These are phyloP conservation scores for Penicillium argentinense DNA, from an alignment of 495 filamentous ascomycete species.

Conservation along the genomic window DNA sequence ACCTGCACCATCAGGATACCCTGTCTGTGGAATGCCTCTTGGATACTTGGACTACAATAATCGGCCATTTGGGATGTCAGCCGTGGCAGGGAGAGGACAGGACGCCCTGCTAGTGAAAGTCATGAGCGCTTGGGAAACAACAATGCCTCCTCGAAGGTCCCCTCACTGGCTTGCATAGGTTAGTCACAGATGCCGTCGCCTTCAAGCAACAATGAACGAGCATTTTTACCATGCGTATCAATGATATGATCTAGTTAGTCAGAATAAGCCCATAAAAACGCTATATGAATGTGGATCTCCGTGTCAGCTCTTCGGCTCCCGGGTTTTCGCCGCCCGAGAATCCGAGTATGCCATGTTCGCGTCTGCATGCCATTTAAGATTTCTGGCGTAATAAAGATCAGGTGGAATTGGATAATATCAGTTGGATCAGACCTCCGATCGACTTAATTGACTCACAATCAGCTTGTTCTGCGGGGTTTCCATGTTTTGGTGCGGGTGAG, in stretches of 20 bases:
- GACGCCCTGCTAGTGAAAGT: slow-evolving; percentile 23
- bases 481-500: not conserved
- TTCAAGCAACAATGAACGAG: too few relatives aligned
- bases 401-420: too few relatives aligned
- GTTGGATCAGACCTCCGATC: too few relatives aligned
- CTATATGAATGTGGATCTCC: not conserved
- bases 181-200: not conserved
- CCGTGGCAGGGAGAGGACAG: slow-evolving; percentile 13
- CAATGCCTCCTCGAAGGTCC: slow-evolving; percentile 13
- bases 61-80: slow-evolving; percentile 23
- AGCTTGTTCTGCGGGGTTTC: not conserved
- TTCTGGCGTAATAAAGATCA: too few relatives aligned
- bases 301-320: not conserved
- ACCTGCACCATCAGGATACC: slow-evolving; percentile 13
- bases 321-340: not conserved
- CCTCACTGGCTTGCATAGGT: slow-evolving; percentile 2
- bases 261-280: not conserved
- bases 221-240: too few relatives aligned
- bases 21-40: slow-evolving; percentile 23
- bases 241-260: too few relatives aligned
- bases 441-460: not conserved
- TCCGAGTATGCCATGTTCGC: not conserved
- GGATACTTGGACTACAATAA: slow-evolving; percentile 27
- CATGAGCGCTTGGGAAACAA: slow-evolving; percentile 31
- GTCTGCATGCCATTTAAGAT: not conserved